Base-by-base conservation (phyloP, 352 stramenopile species). In the Globisporangium emineosum region DNA sequence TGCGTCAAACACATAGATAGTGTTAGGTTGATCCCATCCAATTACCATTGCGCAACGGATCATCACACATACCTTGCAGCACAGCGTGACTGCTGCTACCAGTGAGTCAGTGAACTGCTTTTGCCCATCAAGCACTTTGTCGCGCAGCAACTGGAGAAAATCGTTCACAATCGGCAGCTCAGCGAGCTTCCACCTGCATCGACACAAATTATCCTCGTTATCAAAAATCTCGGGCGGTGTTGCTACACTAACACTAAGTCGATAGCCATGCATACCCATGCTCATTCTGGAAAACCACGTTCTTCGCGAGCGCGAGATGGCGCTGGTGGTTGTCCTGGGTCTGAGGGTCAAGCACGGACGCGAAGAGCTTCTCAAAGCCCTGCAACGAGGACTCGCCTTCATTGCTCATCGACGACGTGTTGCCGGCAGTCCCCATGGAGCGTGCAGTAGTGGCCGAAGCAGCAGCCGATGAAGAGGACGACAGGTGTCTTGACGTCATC, bases 221-320 rank as follows among this genome's bases (percentile, higher is more conserved):
- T 30, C 10, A 32, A 33, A 29, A 2, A 13, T 19, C 4, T 13
- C 10, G 10, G 53, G 17, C n/a, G 43, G 10, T 17, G 42, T 33
- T 5, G 33, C 10, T 3, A n/a, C 33, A 37, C 10, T 8, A 27
- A 19, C 0, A 10, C 52, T 5, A 59, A 12, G 55, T 32, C 33
- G 9, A 23, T 15, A 6, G 4, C 8, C 25, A 35, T 15, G 1
- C 60, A 19, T 60, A 93, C 86, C 86, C 86, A 1, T 67, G 57
- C 58, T 89, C 82, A 61, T 90, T 89, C 43, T 83, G 79, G 59
- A 86, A 89, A 29, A 93, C 67, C n/a, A 91, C 75, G 37, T 90
- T 85, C 71, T 92, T 89, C 33, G 83, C 78, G 27, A 93, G 73
- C 23, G 86, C 86, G 52, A 92, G 71, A 37, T 94, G 82, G 32